These are phyloP conservation scores for Flaveria trinervia DNA, from an alignment of 129 eudicot genomes.

Conservation along the genomic window DNA sequence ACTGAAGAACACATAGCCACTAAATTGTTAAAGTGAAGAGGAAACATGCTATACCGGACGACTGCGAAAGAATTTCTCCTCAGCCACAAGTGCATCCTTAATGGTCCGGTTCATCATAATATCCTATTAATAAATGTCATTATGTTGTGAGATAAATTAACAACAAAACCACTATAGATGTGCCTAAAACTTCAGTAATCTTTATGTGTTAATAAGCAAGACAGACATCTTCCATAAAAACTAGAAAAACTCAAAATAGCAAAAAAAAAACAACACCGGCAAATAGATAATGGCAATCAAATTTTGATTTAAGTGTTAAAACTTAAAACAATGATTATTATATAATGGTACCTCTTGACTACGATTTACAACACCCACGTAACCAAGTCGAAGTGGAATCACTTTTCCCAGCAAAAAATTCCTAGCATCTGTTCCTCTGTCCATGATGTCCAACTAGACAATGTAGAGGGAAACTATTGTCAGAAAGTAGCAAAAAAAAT, in stretches of 20 bases:
- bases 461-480: conserved; percentile 28
- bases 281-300: neutral
- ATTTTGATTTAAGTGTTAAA: neutral
- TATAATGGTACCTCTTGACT: conserved; percentile 81
- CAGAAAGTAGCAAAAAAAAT: conserved; percentile 10
- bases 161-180: conserved; percentile 12
- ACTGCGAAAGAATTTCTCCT: conserved; percentile 94
- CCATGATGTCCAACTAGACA: conserved; percentile 96
- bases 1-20: neutral
- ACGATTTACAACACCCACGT: conserved; percentile 95
- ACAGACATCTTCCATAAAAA: neutral
- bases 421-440: conserved; percentile 98
- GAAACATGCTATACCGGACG: conserved; percentile 64
- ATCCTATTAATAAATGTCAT: conserved; percentile 51
- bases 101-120: conserved; percentile 68
- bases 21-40: neutral
- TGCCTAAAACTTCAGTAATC: neutral
- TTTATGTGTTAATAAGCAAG: neutral
- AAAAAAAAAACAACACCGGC: too few relatives aligned
- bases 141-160: conserved; percentile 8
- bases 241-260: too few relatives aligned
- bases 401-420: conserved; percentile 91
- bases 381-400: conserved; percentile 90
- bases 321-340: neutral
- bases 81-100: conserved; percentile 94